Evolutionary conservation across 495 filamentous ascomycete species (phyloP).

Genomic region (Penicillium silybi): DNA sequence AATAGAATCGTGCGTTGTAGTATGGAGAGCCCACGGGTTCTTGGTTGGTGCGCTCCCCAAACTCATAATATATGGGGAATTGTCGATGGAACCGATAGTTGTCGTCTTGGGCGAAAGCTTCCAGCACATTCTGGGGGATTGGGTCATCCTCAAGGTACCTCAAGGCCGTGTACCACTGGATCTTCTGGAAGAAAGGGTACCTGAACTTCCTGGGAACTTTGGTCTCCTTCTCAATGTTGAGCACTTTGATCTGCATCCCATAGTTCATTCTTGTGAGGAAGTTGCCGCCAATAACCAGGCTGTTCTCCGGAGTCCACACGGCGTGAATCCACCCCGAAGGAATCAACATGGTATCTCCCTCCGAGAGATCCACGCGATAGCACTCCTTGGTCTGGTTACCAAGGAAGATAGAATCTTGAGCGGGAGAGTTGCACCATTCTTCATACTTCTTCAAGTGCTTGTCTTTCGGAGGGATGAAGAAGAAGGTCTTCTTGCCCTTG

Average conservation of each 20-base stretch:
- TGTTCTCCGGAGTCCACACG: constrained; percentile 75
- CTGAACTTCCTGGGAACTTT: constrained; percentile 66
- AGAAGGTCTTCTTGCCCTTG: constrained; percentile 73
- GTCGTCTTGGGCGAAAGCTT: constrained; percentile 54
- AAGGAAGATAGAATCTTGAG: constrained; percentile 67
- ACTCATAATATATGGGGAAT: constrained; percentile 56
- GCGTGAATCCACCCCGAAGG: constrained; percentile 80
- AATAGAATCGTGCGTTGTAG: constrained; percentile 62
- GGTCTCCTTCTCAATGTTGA: constrained; percentile 69
- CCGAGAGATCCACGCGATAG: constrained; percentile 65
- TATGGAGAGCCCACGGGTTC: constrained; percentile 41
- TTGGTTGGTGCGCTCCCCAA: constrained; percentile 50
- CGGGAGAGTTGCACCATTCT: constrained; percentile 70
- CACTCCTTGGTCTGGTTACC: constrained; percentile 68
- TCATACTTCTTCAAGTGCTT: constrained; percentile 75
- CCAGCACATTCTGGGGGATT: constrained; percentile 53
- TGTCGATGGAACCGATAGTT: constrained; percentile 49
- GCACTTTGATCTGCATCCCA: constrained; percentile 66
- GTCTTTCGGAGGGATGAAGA: constrained; percentile 73
- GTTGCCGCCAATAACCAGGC: constrained; percentile 73
- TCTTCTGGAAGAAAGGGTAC: constrained; percentile 71
- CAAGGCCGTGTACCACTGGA: constrained; percentile 69
- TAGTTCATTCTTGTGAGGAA: constrained; percentile 69
- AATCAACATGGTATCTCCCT: constrained; percentile 76
- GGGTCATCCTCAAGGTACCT: constrained; percentile 66